Conservation (phyloP, 257 asterid genomes). For the Sherardia arvensis region DNA sequence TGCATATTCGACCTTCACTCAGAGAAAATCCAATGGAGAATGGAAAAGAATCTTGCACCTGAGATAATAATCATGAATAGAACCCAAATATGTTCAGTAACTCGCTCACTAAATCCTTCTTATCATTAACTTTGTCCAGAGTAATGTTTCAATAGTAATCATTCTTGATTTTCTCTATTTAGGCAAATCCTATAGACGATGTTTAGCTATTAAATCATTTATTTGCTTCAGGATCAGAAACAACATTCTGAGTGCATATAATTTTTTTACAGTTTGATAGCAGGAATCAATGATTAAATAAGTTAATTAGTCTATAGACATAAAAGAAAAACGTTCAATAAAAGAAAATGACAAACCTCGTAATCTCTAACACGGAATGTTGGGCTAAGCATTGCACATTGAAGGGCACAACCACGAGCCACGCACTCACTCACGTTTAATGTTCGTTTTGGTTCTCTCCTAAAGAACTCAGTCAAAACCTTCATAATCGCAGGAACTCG, state of each 20-base stretch:
- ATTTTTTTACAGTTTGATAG: neutral
- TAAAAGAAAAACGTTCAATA: too few species aligned
- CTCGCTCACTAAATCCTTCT: neutral
- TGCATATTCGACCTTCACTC: constrained; percentile 42
- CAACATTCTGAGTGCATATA: neutral
- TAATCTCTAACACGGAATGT: constrained; percentile 70
- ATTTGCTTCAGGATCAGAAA: neutral
- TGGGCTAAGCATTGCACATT: constrained; percentile 97
- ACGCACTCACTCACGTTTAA: constrained; percentile 96
- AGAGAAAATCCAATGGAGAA: constrained; percentile 76
- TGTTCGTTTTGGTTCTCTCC: constrained; percentile 71
- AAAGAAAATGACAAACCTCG: constrained; percentile 53
- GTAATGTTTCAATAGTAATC: neutral
- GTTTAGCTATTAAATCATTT: neutral
- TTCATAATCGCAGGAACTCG: constrained; percentile 75
- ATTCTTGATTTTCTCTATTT: neutral
- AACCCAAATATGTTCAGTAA: neutral
- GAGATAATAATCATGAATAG: constrained; percentile 12
- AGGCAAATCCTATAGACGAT: too few species aligned
- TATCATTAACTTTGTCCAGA: neutral
- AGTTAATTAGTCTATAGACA: too few species aligned
- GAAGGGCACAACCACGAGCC: constrained; percentile 94
- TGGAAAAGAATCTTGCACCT: constrained; percentile 92
- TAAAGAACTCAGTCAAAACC: constrained; percentile 51
- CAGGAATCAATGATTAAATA: neutral